Evolutionary conservation across 2,329 filamentous ascomycete genomes (phyloP), one percentile per base, ranked within the genome.

Genomic region (Aspergillus bombycis): DNA sequence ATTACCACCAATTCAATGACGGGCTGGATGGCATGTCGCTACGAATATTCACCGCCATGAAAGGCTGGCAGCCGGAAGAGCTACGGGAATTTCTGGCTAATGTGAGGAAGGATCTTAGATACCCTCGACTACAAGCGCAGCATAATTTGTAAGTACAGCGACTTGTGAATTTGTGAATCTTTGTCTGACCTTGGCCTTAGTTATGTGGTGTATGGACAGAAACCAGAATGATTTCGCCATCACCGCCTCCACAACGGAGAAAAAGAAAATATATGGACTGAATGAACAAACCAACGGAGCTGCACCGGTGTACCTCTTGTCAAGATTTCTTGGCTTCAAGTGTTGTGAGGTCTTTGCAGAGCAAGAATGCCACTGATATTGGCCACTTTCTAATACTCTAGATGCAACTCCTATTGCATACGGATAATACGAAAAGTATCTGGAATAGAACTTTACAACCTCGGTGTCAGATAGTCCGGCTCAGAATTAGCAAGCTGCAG

Each of bases 1-100:
- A 64, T 41, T 58, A 62, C 59, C 26, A 56, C 11, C 59, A 62
- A 30, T 30, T 62, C n/a, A 16, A 62, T 11, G 59, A 62, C 4
- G 62, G 59, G 4, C 30, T 62, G 11, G 62, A 64, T 16, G 62
- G 48, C 2, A 62, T 59, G 21, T 59, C 46, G 16, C 34, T 38
- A 4, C 55, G 55, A 1, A 62, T 56, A 4, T 60, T 64, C 9
- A 64, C 59, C 1, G 26, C 36, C 12, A 23, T 64, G 5, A 41
- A 62, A 3, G 62, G 62, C 2, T 64, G 62, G 62, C 45, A 23
- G 7, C 46, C 41, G 8, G 62, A 64, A 23, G 52, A 59, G 9
- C 59, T 64, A 9, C 32, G 58, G 38, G 48, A 38, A 7, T 64
- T 64, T n/a, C 52, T 64, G 19, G n/a, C 38, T 2, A 19, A 56